A percentile compares a stretch with the other conserved stretches of the same genome.
phyloP scores from a whole-genome alignment of 768 basidiomycete genomes.

The Russula griseocarnosa region DNA sequence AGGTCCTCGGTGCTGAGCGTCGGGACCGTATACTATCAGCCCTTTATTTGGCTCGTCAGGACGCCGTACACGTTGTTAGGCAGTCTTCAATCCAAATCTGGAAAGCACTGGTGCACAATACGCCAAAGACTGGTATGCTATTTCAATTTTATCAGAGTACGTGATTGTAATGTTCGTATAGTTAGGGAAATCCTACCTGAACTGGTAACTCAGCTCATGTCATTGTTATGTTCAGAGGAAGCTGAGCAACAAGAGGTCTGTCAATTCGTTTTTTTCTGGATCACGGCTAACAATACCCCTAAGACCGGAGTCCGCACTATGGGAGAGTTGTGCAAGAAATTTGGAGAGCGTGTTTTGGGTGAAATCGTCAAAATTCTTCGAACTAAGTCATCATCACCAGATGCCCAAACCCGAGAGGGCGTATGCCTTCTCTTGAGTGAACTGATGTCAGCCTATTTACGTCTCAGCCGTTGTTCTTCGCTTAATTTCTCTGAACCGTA shows the following conservation, averaged over 20 bases:
- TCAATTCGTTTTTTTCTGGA: background rate
- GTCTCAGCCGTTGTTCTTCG: background rate
- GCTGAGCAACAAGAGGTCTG: conserved; percentile 85
- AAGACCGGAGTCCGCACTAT: conserved; percentile 88
- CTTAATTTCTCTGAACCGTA: conserved; percentile 35
- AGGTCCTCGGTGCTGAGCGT: conserved; percentile 83
- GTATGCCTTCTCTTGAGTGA: conserved; percentile 86
- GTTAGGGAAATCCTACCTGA: conserved; percentile 89
- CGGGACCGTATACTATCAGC: conserved; percentile 88
- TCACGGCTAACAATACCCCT: conserved; percentile 1
- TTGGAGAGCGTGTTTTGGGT: conserved; percentile 84
- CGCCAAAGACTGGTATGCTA: conserved; percentile 76
- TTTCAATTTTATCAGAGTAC: background rate
- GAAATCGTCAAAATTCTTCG: conserved; percentile 82
- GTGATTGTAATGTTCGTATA: conserved; percentile 32
- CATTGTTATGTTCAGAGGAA: conserved; percentile 72
- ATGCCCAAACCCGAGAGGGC: conserved; percentile 69
- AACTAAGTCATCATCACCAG: conserved; percentile 54
- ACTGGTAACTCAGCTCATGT: conserved; percentile 72
- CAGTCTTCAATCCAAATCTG: conserved; percentile 93
- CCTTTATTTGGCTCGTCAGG: conserved; percentile 90
- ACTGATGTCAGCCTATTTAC: conserved; percentile 59
- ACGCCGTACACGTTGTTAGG: conserved; percentile 82
- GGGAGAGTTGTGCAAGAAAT: conserved; percentile 88
- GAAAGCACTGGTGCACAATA: conserved; percentile 96